A percentile compares a stretch with the other conserved stretches of the same genome.
These are phyloP conservation scores for Amaranthus cruentus DNA, from an alignment of 148 eudicot genomes.

Conservation along the genomic window DNA sequence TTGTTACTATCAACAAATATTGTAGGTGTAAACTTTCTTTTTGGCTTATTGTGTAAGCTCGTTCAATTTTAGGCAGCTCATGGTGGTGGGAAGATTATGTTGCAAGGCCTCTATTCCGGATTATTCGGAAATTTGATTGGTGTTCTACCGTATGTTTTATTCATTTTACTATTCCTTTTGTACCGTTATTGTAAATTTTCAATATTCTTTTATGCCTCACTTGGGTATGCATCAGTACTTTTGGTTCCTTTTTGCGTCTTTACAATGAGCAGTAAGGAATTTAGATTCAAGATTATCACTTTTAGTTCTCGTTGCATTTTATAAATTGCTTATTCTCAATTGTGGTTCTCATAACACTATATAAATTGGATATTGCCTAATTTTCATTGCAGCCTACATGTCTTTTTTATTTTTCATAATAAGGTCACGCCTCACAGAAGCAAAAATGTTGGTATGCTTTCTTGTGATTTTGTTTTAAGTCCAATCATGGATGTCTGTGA, in stretches of 20 bases:
- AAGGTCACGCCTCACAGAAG: too few relatives aligned
- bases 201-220: neutral
- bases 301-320: neutral
- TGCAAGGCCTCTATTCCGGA: slow-evolving; percentile 74
- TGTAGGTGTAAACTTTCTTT: neutral
- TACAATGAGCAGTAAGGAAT: neutral
- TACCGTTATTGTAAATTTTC: neutral
- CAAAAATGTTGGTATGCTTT: too few relatives aligned
- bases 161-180: slow-evolving; percentile 1
- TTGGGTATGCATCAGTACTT: neutral
- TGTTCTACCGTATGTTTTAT: slow-evolving; percentile 61
- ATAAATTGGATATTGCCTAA: neutral
- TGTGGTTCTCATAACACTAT: neutral
- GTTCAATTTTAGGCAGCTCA: slow-evolving; percentile 45
- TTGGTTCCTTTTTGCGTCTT: neutral
- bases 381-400: neutral
- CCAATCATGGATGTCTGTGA: too few relatives aligned
- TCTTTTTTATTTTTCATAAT: too few relatives aligned
- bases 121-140: slow-evolving; percentile 71
- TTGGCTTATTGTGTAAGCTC: neutral
- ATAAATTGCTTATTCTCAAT: too few relatives aligned
- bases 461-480: too few relatives aligned
- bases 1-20: neutral
- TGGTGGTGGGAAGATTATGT: slow-evolving; percentile 53
- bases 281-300: neutral